A percentile compares a stretch with the other conserved stretches of the same genome.
phyloP scores from a whole-genome alignment of 805 yeast genomes.

The Sugiyamaella mastotermitis region DNA sequence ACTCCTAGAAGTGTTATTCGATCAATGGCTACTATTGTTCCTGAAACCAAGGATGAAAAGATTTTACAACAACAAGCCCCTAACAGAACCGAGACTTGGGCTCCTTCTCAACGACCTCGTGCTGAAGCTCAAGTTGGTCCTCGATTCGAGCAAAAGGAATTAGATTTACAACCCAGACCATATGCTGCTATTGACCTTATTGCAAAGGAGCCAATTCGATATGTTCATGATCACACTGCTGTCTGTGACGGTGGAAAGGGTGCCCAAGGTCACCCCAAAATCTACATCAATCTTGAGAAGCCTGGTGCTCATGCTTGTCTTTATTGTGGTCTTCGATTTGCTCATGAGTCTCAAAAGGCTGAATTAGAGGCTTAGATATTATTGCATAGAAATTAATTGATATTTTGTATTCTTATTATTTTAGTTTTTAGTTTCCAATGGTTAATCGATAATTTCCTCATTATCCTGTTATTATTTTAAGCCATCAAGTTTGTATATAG shows the following conservation, averaged over 20 bases:
- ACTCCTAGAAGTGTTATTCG: no score
- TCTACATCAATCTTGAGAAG: slow-evolving; percentile 73
- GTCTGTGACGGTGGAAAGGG: slow-evolving; percentile 72
- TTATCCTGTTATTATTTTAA: no score
- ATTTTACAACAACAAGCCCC: slow-evolving; percentile 55
- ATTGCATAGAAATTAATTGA: no score
- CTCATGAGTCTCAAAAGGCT: slow-evolving; percentile 17
- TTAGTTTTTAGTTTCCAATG: no score
- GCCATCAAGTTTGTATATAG: no score
- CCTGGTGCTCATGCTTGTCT: slow-evolving; percentile 70
- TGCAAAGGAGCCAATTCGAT: slow-evolving; percentile 64
- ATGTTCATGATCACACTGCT: slow-evolving; percentile 57
- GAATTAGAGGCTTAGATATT: slow-evolving; percentile 18
- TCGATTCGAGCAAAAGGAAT: slow-evolving; percentile 66
- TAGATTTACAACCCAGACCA: slow-evolving; percentile 67
- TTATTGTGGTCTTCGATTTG: slow-evolving; percentile 65
- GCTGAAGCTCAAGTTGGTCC: slow-evolving; percentile 51
- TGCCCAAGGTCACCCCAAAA: slow-evolving; percentile 74
- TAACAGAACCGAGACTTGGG: slow-evolving; percentile 66
- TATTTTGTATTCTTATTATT: no score
- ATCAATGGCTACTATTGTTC: no score
- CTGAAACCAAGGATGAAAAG: not conserved
- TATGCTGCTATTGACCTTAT: slow-evolving; percentile 81
- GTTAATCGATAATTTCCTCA: no score
- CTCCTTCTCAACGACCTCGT: slow-evolving; percentile 59